phyloP scores from a whole-genome alignment of 495 filamentous ascomycete species.

The Aspergillus baeticus region DNA sequence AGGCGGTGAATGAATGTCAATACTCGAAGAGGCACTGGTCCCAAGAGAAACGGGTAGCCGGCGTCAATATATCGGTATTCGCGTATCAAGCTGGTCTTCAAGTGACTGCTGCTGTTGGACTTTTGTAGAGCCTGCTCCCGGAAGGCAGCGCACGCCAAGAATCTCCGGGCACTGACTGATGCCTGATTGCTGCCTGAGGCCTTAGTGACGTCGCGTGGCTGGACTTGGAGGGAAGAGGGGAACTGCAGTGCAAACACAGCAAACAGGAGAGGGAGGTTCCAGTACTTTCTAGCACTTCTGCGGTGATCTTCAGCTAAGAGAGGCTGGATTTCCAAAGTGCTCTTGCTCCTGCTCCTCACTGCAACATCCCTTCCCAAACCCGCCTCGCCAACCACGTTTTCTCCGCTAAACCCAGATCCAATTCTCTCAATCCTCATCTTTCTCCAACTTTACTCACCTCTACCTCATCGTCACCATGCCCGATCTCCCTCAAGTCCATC shows the following conservation, averaged over 20 bases:
- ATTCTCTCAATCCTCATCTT: slow-evolving; percentile 8
- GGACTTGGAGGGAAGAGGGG: neutral
- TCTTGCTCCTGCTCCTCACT: slow-evolving; percentile 9
- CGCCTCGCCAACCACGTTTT: slow-evolving; percentile 12
- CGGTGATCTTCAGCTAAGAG: slow-evolving; percentile 23
- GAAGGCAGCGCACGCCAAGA: slow-evolving; percentile 10
- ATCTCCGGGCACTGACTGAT: neutral
- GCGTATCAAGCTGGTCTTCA: neutral
- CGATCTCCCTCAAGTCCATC: slow-evolving; percentile 29
- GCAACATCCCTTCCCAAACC: slow-evolving; percentile 12
- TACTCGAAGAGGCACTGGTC: neutral
- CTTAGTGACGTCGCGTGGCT: neutral
- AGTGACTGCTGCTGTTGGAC: slow-evolving; percentile 1
- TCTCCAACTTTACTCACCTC: slow-evolving; percentile 13
- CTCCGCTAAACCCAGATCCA: slow-evolving; percentile 7
- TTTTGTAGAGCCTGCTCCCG: neutral
- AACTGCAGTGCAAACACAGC: slow-evolving; percentile 29
- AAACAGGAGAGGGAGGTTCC: slow-evolving; percentile 35
- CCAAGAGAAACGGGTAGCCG: no score
- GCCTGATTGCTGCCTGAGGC: slow-evolving; percentile 2
- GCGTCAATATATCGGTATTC: neutral
- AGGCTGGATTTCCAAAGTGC: slow-evolving; percentile 14
- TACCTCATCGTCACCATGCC: slow-evolving; percentile 26
- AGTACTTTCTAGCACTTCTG: slow-evolving; percentile 39
- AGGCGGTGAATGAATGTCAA: neutral